These are phyloP conservation scores for Mediolabrus comicus DNA, from an alignment of 108 stramenopile genomes.

Conservation along the genomic window DNA sequence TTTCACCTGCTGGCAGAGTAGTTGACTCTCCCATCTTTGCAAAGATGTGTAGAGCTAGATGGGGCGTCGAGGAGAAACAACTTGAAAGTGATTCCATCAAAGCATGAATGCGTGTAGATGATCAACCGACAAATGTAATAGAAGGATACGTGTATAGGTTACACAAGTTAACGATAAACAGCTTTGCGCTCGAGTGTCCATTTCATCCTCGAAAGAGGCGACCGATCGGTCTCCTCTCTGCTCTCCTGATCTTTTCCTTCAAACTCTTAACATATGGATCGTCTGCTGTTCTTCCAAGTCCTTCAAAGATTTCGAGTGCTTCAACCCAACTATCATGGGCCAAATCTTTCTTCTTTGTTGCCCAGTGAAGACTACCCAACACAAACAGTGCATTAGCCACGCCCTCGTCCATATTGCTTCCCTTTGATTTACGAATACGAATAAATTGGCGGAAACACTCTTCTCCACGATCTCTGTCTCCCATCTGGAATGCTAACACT, in stretches of 20 bases:
- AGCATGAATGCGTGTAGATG: background rate
- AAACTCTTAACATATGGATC: slow-evolving; percentile 37
- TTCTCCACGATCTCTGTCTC: slow-evolving; percentile 38
- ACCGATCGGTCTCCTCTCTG: slow-evolving; percentile 32
- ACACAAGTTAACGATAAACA: too few species aligned
- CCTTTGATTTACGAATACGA: slow-evolving; percentile 35
- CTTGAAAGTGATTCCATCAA: background rate
- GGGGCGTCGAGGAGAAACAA: slow-evolving; percentile 13
- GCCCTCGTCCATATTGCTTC: slow-evolving; percentile 31
- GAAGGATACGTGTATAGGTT: too few species aligned
- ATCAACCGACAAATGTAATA: too few species aligned
- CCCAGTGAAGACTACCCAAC: slow-evolving; percentile 40
- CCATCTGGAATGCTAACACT: slow-evolving; percentile 41
- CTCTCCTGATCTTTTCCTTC: slow-evolving; percentile 34
- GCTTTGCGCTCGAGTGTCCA: background rate
- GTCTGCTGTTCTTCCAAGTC: slow-evolving; percentile 29
- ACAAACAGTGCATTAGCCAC: slow-evolving; percentile 47
- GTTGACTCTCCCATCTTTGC: slow-evolving; percentile 24
- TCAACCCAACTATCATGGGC: slow-evolving; percentile 36
- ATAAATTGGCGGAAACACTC: slow-evolving; percentile 37
- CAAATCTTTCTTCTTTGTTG: slow-evolving; percentile 39
- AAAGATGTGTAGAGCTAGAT: slow-evolving; percentile 5
- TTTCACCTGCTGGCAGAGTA: slow-evolving; percentile 34
- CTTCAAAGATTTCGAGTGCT: slow-evolving; percentile 32
- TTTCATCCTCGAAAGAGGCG: slow-evolving; percentile 30